A percentile compares a stretch with the other conserved stretches of the same genome.
Conservation (phyloP, 2,329 filamentous ascomycete species). For the Ascochyta fabae region DNA sequence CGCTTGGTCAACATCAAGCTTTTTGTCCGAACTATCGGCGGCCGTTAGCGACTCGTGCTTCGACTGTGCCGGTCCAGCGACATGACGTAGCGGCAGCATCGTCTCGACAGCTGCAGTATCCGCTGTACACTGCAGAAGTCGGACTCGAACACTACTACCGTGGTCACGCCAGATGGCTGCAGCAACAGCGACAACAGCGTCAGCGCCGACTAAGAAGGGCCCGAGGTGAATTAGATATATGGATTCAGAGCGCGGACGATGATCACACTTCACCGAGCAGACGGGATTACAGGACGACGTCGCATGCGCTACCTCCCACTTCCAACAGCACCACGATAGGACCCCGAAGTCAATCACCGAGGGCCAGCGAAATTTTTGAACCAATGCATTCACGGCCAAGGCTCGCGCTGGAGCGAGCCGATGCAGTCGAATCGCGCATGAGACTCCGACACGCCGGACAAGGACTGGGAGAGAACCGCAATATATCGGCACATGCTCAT, state of each 20-base stretch:
- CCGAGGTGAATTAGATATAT: not conserved
- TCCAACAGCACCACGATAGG: not conserved
- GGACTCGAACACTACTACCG: not conserved
- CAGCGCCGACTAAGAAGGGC: not conserved
- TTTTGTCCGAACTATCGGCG: not conserved
- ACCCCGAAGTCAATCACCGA: too few species aligned
- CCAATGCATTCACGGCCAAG: not conserved
- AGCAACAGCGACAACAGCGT: not conserved
- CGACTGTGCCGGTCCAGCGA: too few species aligned
- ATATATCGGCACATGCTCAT: not conserved
- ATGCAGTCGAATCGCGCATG: not conserved
- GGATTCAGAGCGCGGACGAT: not conserved
- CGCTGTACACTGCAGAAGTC: not conserved
- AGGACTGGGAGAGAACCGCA: not conserved
- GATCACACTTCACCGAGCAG: not conserved
- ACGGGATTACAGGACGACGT: not conserved
- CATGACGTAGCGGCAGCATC: not conserved
- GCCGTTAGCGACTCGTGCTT: not conserved
- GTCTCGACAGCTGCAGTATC: not conserved
- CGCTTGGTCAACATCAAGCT: not conserved
- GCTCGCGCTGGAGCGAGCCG: not conserved
- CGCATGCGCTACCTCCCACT: too few species aligned
- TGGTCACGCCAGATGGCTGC: not conserved
- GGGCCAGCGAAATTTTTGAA: not conserved
- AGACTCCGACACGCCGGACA: not conserved